Evolutionary conservation across 1,139 yeast genomes (phyloP), one percentile per base, ranked within the genome.

Genomic region (Scheffersomyces insectosa): DNA sequence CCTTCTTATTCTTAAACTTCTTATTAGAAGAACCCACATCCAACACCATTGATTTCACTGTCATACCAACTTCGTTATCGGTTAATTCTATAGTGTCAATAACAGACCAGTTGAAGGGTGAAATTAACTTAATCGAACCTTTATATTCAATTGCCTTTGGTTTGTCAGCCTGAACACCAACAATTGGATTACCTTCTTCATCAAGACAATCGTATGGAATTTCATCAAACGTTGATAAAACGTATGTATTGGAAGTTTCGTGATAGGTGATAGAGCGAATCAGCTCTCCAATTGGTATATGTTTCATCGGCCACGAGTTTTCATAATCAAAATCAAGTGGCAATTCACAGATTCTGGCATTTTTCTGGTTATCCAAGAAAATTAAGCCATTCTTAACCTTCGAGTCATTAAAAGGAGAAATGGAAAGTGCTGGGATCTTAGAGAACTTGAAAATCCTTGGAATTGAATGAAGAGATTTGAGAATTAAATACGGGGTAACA

Each of bases 41-140:
- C 41, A 85, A 68, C n/a, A 71, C 65, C 68, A 83, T 79, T 3
- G 85, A 70, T 53, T 80, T 76, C n/a, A 84, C 65, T 14, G 75
- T 70, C 65, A 81, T 69, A 4, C 82, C 84, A 11, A 85, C 72
- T 47, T 90, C 93, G 59, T 87, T 83, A 27, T 80, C 85, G 4
- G 74, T 82, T 39, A 88, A 70, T 34, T 81, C 85, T 39, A 85
- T 62, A 13, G 78, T 75, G 55, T 90, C 97, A 54, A 90, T 84
- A 0, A 85, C 79, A 1, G 81, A 68, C 96, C 96, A 90, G 14
- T 82, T 82, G 37, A 70, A 68, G 0, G 96, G 93, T 1, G 95
- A 86, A 0, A 91, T 57, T 38, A 91, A 67, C 45, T 83, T 78
- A 8, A 91, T 58, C 2, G 75, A 71, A 20, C 95, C 86, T 49